Evolutionary conservation across 2,329 filamentous ascomycete genomes (phyloP).

Genomic region (Drechslera avenae): DNA sequence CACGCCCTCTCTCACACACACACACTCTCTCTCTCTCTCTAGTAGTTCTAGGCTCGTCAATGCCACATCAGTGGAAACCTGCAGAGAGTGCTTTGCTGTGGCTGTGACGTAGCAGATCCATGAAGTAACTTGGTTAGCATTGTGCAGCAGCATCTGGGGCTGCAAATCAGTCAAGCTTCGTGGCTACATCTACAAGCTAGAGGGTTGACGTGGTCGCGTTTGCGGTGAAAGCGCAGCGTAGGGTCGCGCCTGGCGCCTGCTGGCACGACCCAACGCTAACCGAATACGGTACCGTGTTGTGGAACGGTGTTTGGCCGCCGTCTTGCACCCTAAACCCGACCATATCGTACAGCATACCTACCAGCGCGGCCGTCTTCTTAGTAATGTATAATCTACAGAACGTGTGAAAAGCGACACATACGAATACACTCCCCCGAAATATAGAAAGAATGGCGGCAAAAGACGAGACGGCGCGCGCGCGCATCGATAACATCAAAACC

Average conservation of each 20-base stretch:
- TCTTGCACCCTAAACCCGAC: conserved; percentile 13
- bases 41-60: no score
- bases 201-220: no score
- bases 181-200: no score
- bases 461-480: conserved; percentile 48
- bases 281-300: conserved; percentile 26
- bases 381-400: conserved; percentile 37
- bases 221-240: background rate
- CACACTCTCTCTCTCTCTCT: no score
- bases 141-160: no score
- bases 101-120: no score
- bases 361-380: conserved; percentile 22
- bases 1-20: no score
- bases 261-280: conserved; percentile 8
- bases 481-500: conserved; percentile 56
- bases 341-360: conserved; percentile 15
- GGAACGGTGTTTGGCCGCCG: conserved; percentile 21
- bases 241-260: background rate
- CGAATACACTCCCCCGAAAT: background rate
- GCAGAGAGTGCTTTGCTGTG: no score
- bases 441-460: conserved; percentile 34
- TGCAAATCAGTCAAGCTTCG: no score
- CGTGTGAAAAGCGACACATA: conserved; percentile 20
- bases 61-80: no score
- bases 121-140: no score